Conservation (phyloP, 345 rosid species). For the Luvunga scandens region DNA sequence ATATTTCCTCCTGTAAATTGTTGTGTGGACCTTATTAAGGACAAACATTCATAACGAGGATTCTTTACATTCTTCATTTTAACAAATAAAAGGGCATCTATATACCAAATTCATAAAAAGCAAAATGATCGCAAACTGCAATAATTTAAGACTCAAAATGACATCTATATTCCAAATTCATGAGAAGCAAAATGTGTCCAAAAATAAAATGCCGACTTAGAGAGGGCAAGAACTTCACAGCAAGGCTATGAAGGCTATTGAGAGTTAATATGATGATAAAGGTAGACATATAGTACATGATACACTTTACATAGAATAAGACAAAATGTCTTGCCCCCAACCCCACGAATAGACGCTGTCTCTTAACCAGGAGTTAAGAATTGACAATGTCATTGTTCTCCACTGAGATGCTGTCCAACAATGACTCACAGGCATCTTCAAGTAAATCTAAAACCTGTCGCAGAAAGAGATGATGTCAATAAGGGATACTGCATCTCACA, state of each 20-base stretch:
- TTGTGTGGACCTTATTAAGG: too few species aligned
- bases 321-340: background rate
- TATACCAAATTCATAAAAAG: background rate
- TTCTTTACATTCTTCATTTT: too few species aligned
- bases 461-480: constrained; percentile 1
- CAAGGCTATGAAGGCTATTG: background rate
- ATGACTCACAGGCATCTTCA: constrained; percentile 88
- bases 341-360: background rate
- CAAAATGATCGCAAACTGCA: background rate
- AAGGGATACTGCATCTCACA: background rate
- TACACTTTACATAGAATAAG: background rate
- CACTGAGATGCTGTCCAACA: constrained; percentile 68
- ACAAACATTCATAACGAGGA: too few species aligned
- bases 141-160: too few species aligned
- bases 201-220: background rate
- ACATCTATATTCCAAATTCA: background rate
- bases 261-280: background rate
- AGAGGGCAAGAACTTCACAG: background rate
- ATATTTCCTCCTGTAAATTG: too few species aligned
- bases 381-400: constrained; percentile 26
- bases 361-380: constrained; percentile 6
- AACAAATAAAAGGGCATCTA: background rate
- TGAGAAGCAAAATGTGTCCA: background rate
- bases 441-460: constrained; percentile 79
- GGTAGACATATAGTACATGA: too few species aligned